Base-by-base conservation (phyloP, 2,329 filamentous ascomycete species). In the Pestalotiopsis sp. region DNA sequence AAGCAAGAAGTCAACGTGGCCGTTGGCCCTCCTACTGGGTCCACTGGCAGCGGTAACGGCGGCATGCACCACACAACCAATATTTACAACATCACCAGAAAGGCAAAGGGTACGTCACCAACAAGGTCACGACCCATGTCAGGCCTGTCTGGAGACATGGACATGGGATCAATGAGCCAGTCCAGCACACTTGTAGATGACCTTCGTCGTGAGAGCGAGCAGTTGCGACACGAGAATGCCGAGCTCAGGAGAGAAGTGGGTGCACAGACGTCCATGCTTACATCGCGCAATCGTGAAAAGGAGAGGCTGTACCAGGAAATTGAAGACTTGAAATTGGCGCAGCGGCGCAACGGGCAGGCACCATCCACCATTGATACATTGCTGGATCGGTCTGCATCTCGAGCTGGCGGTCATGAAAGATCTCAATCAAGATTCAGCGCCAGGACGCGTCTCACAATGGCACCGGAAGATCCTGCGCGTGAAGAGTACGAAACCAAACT, bases 251-350 rank as follows among this genome's bases (percentile, higher is more conserved):
- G 95, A 67, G 95, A 98, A 79, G 93, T 98, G 38, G 94, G 95
- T 70, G 96, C 96, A 2, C 96, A 99, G 79, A 97, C 95, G 0
- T 98, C 95, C 0, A 98, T 99, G 94, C 87, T 99, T 41, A 98
- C 95, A 1, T 98, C 96, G 45, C 89, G 96, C 27, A 98, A 98
- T 76, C 92, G 94, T 31, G 96, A 99, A 78, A 97, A 97, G 77
- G 95, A 98, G 78, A 90, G 94, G 4, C 85, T 99, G 9, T 97
- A 98, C 79, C 94, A 97, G 77, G 95, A 99, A 78, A 98, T 98
- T 71, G 96, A 99, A 81, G 95, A 98, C 71, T 85, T 99, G 71
- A 99, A 98, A 81, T 90, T 98, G 75, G 90, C 92, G 1, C 91
- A 94, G 72, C 91, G 94, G 67, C 90, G 94, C 71, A 89, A 89